Evolutionary conservation across 306 rosid genomes (phyloP), one percentile per base, ranked within the genome.

Genomic region (Bauhinia variegata): DNA sequence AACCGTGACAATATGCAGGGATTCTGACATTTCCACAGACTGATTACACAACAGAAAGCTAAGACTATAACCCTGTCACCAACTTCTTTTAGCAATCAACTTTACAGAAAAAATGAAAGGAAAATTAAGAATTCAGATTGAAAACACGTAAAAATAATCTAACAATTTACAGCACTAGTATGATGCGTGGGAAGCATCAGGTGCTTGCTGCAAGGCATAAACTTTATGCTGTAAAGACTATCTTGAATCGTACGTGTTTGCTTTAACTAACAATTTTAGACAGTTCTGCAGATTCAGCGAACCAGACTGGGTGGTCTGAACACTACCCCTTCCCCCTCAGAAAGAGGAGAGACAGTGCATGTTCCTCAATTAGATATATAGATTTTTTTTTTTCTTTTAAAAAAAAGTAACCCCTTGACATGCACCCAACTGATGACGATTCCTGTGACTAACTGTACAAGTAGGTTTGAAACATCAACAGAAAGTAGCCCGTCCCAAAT

Each of bases 51-150:
- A 65, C 50, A 11, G 18, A 60, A 9, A 23, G 37, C 41, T 62
- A n/a, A 62, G 7, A 44, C 6, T 8, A 7, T 46, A 51, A 60
- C 17, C 34, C 23, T 14, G 12, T 41, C 46, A 42, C 8, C 48
- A 34, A 31, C 16, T 50, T 60, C 52, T 39, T 53, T 54, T 36
- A 19, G 6, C 54, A 72, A 7, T 54, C 50, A 53, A 46, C 42
- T 30, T 37, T 15, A 9, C 23, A 18, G 4, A 8, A 14, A n/a
- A n/a, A n/a, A n/a, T n/a, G 14, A 1, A 63, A 3, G 17, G 13
- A 18, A 63, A 46, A 8, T 23, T 46, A 43, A 42, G 36, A 34
- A 23, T 23, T 23, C 28, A 23, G 28, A 23, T 23, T 23, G 28
- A 23, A 23, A 23, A 23, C 28, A 23, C 28, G 2, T 23, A 23